These are phyloP conservation scores for Vaccinium myrtillus DNA, from an alignment of 148 eudicot species.

Conservation along the genomic window DNA sequence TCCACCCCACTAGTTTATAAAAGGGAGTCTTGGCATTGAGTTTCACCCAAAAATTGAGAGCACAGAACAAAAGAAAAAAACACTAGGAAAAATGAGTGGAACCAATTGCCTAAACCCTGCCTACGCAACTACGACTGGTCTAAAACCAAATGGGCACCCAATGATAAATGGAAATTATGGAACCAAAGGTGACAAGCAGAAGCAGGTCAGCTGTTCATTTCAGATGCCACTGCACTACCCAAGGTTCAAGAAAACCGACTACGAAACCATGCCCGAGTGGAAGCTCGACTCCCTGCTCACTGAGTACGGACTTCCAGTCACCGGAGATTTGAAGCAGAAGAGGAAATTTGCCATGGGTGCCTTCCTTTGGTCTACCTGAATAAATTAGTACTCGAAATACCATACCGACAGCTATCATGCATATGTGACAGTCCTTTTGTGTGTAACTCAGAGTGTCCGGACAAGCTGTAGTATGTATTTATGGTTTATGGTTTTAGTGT, in stretches of 20 bases:
- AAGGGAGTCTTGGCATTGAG: constrained; percentile 1
- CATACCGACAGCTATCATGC: not conserved
- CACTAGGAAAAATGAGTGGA: constrained; percentile 8
- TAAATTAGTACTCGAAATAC: not conserved
- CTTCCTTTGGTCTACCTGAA: constrained; percentile 30
- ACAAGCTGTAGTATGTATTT: not conserved
- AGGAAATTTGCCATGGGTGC: constrained; percentile 45
- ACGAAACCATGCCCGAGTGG: constrained; percentile 47
- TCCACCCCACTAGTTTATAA: not conserved
- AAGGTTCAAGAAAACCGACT: constrained; percentile 33
- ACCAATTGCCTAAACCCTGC: constrained; percentile 1
- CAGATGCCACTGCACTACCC: constrained; percentile 49
- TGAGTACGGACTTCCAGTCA: constrained; percentile 29
- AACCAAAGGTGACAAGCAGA: not conserved
- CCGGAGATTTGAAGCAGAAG: constrained; percentile 32
- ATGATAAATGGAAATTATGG: not conserved
- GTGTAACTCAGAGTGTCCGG: not conserved
- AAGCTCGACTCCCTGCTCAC: constrained; percentile 30
- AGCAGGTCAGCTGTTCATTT: constrained; percentile 14
- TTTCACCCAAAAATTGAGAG: not conserved
- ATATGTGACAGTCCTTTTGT: not conserved
- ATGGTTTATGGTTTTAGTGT: not conserved
- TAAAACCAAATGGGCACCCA: constrained; percentile 1
- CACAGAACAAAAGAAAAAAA: not conserved
- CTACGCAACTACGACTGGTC: not conserved